phyloP scores from a whole-genome alignment of 2,329 filamentous ascomycete species.

The Colletotrichum phormii region DNA sequence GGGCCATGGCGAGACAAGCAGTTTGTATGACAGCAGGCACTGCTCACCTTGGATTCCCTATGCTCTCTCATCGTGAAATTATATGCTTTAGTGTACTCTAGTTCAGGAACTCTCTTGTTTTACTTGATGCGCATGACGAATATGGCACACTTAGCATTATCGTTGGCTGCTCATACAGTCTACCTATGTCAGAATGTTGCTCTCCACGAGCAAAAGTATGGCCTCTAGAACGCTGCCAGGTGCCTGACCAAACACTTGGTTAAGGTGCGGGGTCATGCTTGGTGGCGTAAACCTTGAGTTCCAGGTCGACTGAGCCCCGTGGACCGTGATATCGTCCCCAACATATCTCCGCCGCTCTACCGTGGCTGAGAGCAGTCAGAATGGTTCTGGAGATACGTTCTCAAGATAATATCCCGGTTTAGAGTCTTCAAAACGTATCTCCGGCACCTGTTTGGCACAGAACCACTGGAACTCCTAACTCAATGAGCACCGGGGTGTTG shows the following conservation, averaged over 20 bases:
- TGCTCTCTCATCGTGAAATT: fast-evolving
- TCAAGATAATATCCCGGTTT: too few species aligned
- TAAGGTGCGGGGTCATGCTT: not conserved
- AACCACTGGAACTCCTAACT: not conserved
- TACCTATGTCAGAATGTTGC: not conserved
- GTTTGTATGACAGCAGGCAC: not conserved
- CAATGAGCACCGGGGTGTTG: not conserved
- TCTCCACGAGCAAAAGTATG: not conserved
- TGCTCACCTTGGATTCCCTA: not conserved
- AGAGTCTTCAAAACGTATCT: too few species aligned
- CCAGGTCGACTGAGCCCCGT: not conserved
- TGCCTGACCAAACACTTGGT: not conserved
- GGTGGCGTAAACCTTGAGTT: not conserved
- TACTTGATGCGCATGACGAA: not conserved
- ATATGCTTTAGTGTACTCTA: not conserved
- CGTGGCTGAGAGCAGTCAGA: not conserved
- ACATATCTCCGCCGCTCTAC: too few species aligned
- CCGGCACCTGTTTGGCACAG: too few species aligned
- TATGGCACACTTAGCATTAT: not conserved
- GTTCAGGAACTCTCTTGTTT: not conserved
- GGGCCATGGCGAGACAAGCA: not conserved
- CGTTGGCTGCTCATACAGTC: not conserved
- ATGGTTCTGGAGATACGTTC: not conserved
- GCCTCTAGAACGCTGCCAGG: too few species aligned
- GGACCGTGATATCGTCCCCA: not conserved